Percentiles rank a stretch among this genome's conserved stretches.
These are phyloP conservation scores for Hibiscus trionum DNA, from an alignment of 345 rosid species.

Conservation along the genomic window DNA sequence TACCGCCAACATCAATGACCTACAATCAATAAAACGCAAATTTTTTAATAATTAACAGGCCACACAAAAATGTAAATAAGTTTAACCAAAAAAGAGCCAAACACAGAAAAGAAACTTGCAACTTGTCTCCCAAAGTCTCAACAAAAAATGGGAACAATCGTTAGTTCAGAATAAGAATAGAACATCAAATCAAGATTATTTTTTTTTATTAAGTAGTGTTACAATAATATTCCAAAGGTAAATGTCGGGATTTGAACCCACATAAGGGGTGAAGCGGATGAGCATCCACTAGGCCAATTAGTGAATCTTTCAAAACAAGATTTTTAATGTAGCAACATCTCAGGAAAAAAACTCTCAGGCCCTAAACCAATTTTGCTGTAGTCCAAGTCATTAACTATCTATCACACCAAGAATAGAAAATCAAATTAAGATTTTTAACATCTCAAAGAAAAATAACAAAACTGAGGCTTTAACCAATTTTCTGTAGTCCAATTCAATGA, in stretches of 20 bases:
- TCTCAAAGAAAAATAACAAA: not conserved
- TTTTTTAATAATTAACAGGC: not conserved
- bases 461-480: not conserved
- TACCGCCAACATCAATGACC: slow-evolving; percentile 90
- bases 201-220: no score
- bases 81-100: not conserved
- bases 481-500: not conserved
- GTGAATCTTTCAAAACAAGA: not conserved
- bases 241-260: no score
- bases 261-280: no score
- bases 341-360: no score
- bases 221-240: no score
- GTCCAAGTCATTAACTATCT: no score
- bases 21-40: slow-evolving; percentile 21
- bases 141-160: not conserved
- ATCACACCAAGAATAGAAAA: no score
- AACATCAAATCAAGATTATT: not conserved
- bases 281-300: no score
- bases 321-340: not conserved
- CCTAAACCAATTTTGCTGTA: no score
- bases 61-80: not conserved
- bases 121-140: not conserved
- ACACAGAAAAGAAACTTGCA: not conserved
- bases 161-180: not conserved
- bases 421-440: not conserved